These are phyloP conservation scores for Penicillium riverlandense DNA, from an alignment of 495 filamentous ascomycete genomes.

Conservation along the genomic window DNA sequence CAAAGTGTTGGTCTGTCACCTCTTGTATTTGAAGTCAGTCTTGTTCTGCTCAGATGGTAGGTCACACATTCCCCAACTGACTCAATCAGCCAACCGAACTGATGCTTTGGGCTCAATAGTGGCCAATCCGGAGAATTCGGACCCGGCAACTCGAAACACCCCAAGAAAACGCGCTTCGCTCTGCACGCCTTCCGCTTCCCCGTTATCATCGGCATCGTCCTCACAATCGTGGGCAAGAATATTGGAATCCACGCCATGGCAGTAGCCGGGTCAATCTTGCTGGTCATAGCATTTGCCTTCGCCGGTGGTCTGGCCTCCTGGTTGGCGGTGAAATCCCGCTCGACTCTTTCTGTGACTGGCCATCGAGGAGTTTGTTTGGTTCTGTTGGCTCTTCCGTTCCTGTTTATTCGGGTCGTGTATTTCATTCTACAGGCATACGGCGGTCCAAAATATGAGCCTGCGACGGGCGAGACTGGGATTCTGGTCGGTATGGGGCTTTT, in stretches of 20 bases:
- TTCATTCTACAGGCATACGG: conserved; percentile 9
- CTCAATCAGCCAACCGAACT: no score
- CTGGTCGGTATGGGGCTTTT: conserved; percentile 22
- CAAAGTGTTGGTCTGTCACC: conserved; percentile 28
- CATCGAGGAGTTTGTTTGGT: conserved; percentile 14
- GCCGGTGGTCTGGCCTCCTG: conserved; percentile 17
- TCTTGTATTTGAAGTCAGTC: conserved; percentile 28
- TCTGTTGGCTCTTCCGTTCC: conserved; percentile 16
- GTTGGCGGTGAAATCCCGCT: conserved; percentile 15
- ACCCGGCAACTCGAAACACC: conserved; percentile 22
- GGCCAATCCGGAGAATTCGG: conserved; percentile 25
- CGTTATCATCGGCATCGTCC: conserved; percentile 14
- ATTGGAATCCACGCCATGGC: conserved; percentile 11
- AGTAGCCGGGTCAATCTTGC: conserved; percentile 16
- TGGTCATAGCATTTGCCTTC: conserved; percentile 20
- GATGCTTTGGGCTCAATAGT: conserved; percentile 4
- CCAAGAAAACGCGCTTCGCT: conserved; percentile 8
- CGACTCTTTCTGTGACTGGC: conserved; percentile 15
- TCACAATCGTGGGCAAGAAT: conserved; percentile 19
- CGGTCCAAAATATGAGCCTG: conserved; percentile 13
- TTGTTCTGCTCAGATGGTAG: conserved; percentile 26
- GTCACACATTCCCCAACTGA: not conserved
- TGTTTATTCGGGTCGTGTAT: conserved; percentile 17
- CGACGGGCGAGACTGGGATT: conserved; percentile 11
- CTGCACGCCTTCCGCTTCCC: conserved; percentile 22